Base-by-base conservation (phyloP, 73 alveolate species). In the Diophrys appendiculata region DNA sequence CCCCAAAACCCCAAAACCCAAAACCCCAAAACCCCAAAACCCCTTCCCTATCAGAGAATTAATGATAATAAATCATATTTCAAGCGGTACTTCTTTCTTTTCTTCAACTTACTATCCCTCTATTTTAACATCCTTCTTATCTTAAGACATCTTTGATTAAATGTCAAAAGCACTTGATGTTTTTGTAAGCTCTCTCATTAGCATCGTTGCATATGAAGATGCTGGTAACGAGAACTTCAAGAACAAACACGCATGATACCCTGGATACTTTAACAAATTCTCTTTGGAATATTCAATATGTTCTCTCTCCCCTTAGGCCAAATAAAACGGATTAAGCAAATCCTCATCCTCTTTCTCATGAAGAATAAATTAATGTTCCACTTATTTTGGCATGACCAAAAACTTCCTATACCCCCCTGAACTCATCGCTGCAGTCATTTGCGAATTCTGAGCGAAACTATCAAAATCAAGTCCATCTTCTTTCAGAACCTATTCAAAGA, bases 201-300 rank as follows among this genome's bases (percentile, higher is more conserved):
- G 86, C 98, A 97, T 96, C 24, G 99, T 97, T 18, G 99, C 99
- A 95, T 97, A 97, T 34, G 98, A 87, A 28, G 99, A 92, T 65
- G 93, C 86, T 35, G 98, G 96, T 43, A 97, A 84, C 52, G 88
- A 87, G 88, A 97, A 95, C 72, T 91, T 91, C 29, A 97, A 65
- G 78, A 97, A 92, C 83, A 55, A 69, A 35, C 52, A 88, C 90
- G 55, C 80, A 90, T 2, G 29, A 18, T 29, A n/a, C 3, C 34
- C 76, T 8, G n/a, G n/a, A n/a, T n/a, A n/a, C n/a, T n/a, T n/a
- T n/a, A n/a, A n/a, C n/a, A n/a, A n/a, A n/a, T n/a, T n/a, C n/a
- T n/a, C n/a, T n/a, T n/a, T n/a, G n/a, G n/a, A n/a, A n/a, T n/a
- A n/a, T n/a, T n/a, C n/a, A n/a, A n/a, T 78, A 27, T 80, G 83